Evolutionary conservation across 768 basidiomycete genomes (phyloP).

Genomic region (Mycena rosella): DNA sequence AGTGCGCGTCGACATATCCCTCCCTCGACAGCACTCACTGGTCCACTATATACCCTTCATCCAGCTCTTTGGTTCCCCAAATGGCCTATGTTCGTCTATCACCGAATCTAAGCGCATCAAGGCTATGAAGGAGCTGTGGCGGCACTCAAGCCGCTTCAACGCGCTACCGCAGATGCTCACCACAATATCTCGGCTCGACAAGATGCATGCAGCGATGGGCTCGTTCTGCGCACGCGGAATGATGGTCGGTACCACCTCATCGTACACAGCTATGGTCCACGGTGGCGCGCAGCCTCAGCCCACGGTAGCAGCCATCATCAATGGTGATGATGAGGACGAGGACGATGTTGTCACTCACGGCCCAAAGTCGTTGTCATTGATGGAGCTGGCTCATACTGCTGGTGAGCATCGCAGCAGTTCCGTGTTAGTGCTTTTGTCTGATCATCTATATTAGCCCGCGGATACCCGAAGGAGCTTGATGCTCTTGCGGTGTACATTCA

Average conservation of each 20-base stretch:
- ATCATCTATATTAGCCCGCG: no score
- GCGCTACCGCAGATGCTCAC: constrained; percentile 48
- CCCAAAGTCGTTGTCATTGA: no score
- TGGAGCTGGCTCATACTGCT: no score
- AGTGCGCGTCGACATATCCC: not conserved
- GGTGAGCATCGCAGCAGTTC: no score
- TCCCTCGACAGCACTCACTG: not conserved
- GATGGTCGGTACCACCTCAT: not conserved
- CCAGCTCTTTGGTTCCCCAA: constrained; percentile 41
- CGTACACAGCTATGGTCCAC: not conserved
- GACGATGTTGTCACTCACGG: no score
- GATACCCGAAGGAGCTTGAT: no score
- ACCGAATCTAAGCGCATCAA: constrained; percentile 51
- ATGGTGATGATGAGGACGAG: no score
- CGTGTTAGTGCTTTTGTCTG: no score
- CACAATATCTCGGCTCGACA: constrained; percentile 44
- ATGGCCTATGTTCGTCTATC: constrained; percentile 51
- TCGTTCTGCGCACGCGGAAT: not conserved
- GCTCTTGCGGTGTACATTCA: no score
- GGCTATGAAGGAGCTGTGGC: constrained; percentile 51
- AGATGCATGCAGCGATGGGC: constrained; percentile 14
- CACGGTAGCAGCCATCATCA: no score
- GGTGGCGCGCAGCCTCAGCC: not conserved
- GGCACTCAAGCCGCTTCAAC: constrained; percentile 40
- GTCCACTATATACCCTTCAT: constrained; percentile 25